A percentile compares a stretch with the other conserved stretches of the same genome.
Conservation (phyloP, 257 asterid species). For the Coffea canephora region DNA sequence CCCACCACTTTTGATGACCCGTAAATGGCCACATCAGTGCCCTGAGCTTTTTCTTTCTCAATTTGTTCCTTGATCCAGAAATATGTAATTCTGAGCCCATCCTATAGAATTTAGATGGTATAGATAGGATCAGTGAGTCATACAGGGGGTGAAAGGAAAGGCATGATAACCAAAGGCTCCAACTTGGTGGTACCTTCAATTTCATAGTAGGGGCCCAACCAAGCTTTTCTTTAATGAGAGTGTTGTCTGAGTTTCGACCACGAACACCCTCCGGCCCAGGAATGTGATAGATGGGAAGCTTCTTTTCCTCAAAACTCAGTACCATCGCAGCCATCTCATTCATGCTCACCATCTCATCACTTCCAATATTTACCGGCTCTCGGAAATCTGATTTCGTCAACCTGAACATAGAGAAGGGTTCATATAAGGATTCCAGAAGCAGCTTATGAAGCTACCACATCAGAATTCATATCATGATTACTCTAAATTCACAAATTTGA, state of each 20-base stretch:
- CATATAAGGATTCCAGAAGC: not conserved
- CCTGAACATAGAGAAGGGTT: constrained; percentile 25
- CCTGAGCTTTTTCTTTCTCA: constrained; percentile 64
- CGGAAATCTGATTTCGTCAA: constrained; percentile 80
- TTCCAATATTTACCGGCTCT: constrained; percentile 83
- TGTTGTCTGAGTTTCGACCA: constrained; percentile 83
- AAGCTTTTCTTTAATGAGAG: constrained; percentile 76
- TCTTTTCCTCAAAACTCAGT: constrained; percentile 68
- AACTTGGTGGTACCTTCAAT: constrained; percentile 47
- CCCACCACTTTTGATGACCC: constrained; percentile 82
- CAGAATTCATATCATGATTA: not conserved
- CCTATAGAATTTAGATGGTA: constrained; percentile 29
- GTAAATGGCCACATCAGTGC: constrained; percentile 44
- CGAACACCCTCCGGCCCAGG: constrained; percentile 91
- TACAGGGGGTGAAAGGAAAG: not conserved
- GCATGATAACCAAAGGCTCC: not conserved
- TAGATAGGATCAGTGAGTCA: constrained; percentile 10
- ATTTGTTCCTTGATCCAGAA: constrained; percentile 81
- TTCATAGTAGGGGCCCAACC: constrained; percentile 90
- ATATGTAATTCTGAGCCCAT: constrained; percentile 78
- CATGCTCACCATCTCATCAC: constrained; percentile 95
- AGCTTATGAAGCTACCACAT: not conserved
- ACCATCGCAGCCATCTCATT: constrained; percentile 88
- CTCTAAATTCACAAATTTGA: not conserved
- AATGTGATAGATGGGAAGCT: constrained; percentile 74